These are phyloP conservation scores for Camelina neglecta DNA, from an alignment of 345 rosid genomes.

Conservation along the genomic window DNA sequence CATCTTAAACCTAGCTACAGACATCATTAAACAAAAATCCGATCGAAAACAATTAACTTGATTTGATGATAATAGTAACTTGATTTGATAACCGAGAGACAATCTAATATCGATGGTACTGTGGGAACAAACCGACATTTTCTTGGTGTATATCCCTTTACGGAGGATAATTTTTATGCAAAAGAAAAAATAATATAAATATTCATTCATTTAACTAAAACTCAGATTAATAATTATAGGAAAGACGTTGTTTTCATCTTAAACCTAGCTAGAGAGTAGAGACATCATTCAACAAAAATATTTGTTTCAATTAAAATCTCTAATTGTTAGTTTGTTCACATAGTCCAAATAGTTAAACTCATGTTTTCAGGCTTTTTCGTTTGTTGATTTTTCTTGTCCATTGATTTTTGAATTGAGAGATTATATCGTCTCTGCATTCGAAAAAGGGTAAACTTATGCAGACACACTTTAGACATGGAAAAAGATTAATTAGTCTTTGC, in stretches of 20 bases:
- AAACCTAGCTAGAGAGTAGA: neutral
- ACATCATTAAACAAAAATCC: neutral
- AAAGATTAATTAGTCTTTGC: neutral
- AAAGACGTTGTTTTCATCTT: neutral
- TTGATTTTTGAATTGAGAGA: neutral
- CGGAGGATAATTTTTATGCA: neutral
- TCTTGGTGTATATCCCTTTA: constrained; percentile 8
- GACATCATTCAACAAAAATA: neutral
- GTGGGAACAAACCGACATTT: constrained; percentile 32
- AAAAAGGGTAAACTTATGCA: neutral
- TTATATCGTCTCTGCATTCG: neutral
- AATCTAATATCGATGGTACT: neutral
- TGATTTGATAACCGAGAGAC: neutral
- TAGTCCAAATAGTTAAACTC: neutral
- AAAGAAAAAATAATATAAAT: neutral
- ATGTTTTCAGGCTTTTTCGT: neutral
- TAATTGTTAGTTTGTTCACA: neutral
- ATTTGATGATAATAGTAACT: neutral
- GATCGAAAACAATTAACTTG: no score
- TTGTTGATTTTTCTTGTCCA: neutral
- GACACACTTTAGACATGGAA: no score
- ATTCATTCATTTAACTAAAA: no score
- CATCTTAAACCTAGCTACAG: neutral
- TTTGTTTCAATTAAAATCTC: neutral
- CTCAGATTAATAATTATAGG: no score